Conservation (phyloP, 2,329 filamentous ascomycete species). For the Cylindrodendrum hubeiense region DNA sequence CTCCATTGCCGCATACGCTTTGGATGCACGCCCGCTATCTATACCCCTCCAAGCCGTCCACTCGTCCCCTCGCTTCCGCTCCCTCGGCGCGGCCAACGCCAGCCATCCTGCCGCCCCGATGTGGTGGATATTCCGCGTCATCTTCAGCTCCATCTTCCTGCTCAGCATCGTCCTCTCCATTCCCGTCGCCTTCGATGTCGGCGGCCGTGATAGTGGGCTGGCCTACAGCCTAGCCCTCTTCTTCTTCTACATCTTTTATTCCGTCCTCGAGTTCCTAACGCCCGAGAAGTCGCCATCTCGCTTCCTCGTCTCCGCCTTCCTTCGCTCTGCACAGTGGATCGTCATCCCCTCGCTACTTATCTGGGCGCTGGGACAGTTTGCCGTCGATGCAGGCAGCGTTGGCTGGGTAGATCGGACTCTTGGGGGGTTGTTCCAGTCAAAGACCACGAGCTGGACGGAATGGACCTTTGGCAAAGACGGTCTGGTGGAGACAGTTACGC, state of each 20-base stretch:
- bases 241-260: conserved; percentile 91
- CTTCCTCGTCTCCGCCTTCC: conserved; percentile 75
- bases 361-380: conserved; percentile 96
- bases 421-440: conserved; percentile 71
- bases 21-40: conserved; percentile 30
- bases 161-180: conserved; percentile 95
- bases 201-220: conserved; percentile 91
- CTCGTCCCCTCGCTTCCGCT: conserved; percentile 27
- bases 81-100: conserved; percentile 44
- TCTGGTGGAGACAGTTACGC: conserved; percentile 80
- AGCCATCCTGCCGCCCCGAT: conserved; percentile 64
- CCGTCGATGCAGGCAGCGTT: conserved; percentile 82
- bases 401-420: conserved; percentile 89
- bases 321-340: conserved; percentile 86
- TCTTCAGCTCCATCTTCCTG: conserved; percentile 88
- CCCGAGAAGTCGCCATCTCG: conserved; percentile 83
- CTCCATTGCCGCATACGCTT: conserved; percentile 29
- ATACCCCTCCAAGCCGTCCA: conserved; percentile 25
- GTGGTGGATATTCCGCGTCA: conserved; percentile 83
- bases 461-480: conserved; percentile 93
- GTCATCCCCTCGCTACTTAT: conserved; percentile 89
- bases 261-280: conserved; percentile 81
- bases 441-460: conserved; percentile 77
- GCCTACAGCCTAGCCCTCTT: conserved; percentile 93
- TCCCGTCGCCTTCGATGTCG: conserved; percentile 97